A percentile compares a stretch with the other conserved stretches of the same genome.
Evolutionary conservation across 306 rosid species (phyloP).

Genomic region (Begonia masoniana): DNA sequence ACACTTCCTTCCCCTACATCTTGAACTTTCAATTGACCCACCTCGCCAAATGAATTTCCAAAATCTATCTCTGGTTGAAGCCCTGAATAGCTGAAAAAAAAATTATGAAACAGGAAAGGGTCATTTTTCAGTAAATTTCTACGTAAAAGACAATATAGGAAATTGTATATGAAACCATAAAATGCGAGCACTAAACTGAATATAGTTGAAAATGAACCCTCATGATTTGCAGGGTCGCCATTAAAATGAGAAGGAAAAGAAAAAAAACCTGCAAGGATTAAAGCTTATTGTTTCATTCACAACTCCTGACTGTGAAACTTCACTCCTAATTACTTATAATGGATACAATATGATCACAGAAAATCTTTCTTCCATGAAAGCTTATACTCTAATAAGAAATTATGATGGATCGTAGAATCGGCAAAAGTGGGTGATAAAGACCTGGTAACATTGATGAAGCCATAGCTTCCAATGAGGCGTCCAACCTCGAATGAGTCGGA

Average conservation of each 20-base stretch:
- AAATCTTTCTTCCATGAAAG: too few relatives aligned
- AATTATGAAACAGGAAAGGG: not conserved
- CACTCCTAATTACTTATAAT: too few relatives aligned
- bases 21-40: constrained; percentile 51
- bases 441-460: constrained; percentile 89
- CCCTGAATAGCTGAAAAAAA: constrained; percentile 35
- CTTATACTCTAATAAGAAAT: too few relatives aligned
- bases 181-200: too few relatives aligned
- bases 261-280: too few relatives aligned
- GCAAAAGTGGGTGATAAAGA: constrained; percentile 2
- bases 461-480: constrained; percentile 74
- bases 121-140: not conserved
- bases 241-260: too few relatives aligned
- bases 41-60: constrained; percentile 36
- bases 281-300: too few relatives aligned
- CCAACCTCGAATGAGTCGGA: constrained; percentile 88
- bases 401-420: not conserved
- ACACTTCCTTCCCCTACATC: constrained; percentile 90
- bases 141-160: not conserved
- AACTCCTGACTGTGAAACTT: too few relatives aligned
- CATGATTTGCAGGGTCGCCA: too few relatives aligned
- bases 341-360: too few relatives aligned
- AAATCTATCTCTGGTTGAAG: constrained; percentile 21
- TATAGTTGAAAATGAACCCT: too few relatives aligned
- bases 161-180: not conserved